Evolutionary conservation across 2,329 filamentous ascomycete genomes (phyloP).

Genomic region (Fusarium mexicanum): DNA sequence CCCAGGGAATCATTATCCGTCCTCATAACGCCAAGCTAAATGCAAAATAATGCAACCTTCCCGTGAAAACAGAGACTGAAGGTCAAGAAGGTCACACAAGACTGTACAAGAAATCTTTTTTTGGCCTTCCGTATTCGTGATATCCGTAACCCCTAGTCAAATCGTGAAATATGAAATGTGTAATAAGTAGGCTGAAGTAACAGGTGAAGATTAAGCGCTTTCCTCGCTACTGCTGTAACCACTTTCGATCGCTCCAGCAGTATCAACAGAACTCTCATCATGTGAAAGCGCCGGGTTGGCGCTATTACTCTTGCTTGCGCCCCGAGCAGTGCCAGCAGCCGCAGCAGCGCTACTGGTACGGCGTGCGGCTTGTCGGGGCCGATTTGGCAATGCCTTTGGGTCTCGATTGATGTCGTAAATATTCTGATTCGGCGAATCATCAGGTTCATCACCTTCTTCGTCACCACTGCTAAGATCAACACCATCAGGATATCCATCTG

Average conservation of each 20-base stretch:
- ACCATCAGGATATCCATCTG: constrained; percentile 54
- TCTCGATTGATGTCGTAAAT: constrained; percentile 45
- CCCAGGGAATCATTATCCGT: constrained; percentile 27
- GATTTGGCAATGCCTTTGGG: constrained; percentile 31
- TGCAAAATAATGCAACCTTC: constrained; percentile 20
- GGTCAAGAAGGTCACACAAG: not conserved
- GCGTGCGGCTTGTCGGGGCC: constrained; percentile 19
- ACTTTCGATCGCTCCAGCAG: constrained; percentile 52
- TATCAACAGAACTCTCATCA: constrained; percentile 52
- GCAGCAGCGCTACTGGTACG: constrained; percentile 48
- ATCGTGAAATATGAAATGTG: not conserved
- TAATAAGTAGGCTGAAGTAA: not conserved
- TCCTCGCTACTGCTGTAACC: constrained; percentile 51
- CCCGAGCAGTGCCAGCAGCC: constrained; percentile 45
- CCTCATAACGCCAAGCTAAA: constrained; percentile 39
- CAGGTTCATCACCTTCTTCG: constrained; percentile 53
- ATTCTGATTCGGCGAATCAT: constrained; percentile 45
- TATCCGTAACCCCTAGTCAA: not conserved
- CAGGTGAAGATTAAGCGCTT: constrained; percentile 9
- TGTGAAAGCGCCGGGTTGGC: constrained; percentile 41
- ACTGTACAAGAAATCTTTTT: not conserved
- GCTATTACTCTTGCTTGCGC: constrained; percentile 47
- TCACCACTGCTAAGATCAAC: constrained; percentile 54
- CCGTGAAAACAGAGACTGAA: constrained; percentile 6
- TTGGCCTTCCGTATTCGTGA: not conserved